Percentiles rank a stretch among this genome's conserved stretches.
Evolutionary conservation across 1,284 basidiomycete species (phyloP).

Genomic region (Cutaneotrichosporon cutaneum): DNA sequence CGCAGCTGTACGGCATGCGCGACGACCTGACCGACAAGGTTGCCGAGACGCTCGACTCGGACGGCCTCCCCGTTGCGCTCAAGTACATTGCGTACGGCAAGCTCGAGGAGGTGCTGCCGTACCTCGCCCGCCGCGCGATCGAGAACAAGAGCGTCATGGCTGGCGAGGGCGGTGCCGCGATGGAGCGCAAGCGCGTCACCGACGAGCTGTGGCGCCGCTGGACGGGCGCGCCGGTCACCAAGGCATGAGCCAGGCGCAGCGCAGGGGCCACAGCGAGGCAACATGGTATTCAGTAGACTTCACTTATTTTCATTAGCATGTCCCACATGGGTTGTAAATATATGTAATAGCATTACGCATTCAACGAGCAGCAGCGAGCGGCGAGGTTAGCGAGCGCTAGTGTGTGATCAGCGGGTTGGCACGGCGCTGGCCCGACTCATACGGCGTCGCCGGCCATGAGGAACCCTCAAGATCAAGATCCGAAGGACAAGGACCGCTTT

Average conservation of each 20-base stretch:
- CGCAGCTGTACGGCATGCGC: constrained; percentile 84
- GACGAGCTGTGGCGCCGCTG: constrained; percentile 27
- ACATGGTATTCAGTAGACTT: constrained; percentile 1
- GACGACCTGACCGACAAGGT: constrained; percentile 74
- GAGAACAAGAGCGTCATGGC: constrained; percentile 71
- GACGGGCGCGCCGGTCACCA: neutral
- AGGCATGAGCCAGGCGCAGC: neutral
- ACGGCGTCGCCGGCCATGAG: too few relatives aligned
- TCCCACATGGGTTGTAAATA: neutral
- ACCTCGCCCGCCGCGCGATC: constrained; percentile 69
- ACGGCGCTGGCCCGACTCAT: too few relatives aligned
- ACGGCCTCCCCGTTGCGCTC: constrained; percentile 66
- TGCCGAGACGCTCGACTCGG: constrained; percentile 60
- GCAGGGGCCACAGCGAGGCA: too few relatives aligned
- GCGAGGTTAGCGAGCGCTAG: too few relatives aligned
- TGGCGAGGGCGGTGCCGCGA: constrained; percentile 59
- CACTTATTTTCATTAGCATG: neutral
- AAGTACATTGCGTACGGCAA: constrained; percentile 84
- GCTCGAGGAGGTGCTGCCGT: constrained; percentile 74
- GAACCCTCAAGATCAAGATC: too few relatives aligned
- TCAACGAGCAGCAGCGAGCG: neutral
- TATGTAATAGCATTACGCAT: neutral
- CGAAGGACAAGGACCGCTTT: too few relatives aligned
- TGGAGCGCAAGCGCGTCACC: constrained; percentile 55
- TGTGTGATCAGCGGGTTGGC: too few relatives aligned